Evolutionary conservation across 1,284 basidiomycete genomes (phyloP).

Genomic region (Irpex sp.): DNA sequence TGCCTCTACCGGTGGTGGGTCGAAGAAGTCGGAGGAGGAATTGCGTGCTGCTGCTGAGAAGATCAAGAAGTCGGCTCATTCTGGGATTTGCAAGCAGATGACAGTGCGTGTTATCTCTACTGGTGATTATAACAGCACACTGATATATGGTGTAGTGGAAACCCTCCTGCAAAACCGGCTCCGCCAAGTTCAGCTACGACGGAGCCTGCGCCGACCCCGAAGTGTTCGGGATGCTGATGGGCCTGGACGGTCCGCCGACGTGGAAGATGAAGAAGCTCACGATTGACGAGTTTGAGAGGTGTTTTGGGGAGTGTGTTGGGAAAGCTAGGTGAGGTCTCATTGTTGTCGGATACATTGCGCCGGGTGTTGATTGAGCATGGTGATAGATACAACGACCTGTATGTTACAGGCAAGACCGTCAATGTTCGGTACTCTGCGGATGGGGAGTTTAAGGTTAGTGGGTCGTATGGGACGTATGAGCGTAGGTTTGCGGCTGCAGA

Average conservation of each 20-base stretch:
- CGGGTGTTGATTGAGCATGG: too few relatives aligned
- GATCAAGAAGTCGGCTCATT: constrained; percentile 37
- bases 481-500: too few relatives aligned
- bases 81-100: constrained; percentile 54
- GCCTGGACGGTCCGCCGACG: constrained; percentile 39
- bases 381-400: neutral
- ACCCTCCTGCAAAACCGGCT: constrained; percentile 37
- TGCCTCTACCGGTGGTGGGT: constrained; percentile 14
- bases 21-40: constrained; percentile 35
- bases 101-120: constrained; percentile 26
- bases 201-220: constrained; percentile 46
- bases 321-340: neutral
- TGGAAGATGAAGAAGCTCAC: constrained; percentile 51
- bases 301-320: constrained; percentile 27
- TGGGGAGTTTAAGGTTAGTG: neutral
- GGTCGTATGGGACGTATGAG: neutral
- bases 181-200: constrained; percentile 48
- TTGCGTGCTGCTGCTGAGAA: constrained; percentile 42
- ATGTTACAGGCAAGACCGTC: neutral
- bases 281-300: constrained; percentile 35
- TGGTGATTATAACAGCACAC: too few relatives aligned
- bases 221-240: constrained; percentile 46
- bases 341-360: too few relatives aligned
- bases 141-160: neutral
- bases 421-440: neutral